Base-by-base conservation (phyloP, 2,329 filamentous ascomycete species). In the Alternaria dauci region DNA sequence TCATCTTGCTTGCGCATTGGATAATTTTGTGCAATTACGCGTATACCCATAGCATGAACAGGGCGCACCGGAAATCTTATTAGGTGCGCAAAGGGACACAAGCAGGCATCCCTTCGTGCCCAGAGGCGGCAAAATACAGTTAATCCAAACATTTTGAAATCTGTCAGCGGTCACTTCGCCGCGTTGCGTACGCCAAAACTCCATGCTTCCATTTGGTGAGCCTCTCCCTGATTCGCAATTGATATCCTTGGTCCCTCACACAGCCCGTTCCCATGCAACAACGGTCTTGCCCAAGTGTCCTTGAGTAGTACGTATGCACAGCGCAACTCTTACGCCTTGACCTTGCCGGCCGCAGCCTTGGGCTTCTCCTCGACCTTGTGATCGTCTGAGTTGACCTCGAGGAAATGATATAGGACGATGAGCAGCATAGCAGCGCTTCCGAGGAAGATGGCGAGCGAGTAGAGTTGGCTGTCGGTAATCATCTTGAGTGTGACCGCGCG, bases 391-490 rank as follows among this genome's bases (percentile, higher is more conserved):
- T 99, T 98, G 83, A 97, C 87, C 79, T 98, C 94, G 73, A 99
- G 89, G 82, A 96, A 98, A 80, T 98, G 93, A 81, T 99, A 98
- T 28, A 96, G 81, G 30, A 99, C 89, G 68, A 98, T 97, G 63
- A 99, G 86, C 44, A 97, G 84, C 92, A 98, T 94, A 65, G 94
- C 89, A 41, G 89, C 87, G 56, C 89, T 91, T 82, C 95, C 95
- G 61, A 99, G 91, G 79, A 97, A 94, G 79, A 98, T 89, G 79
- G 95, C 94, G 30, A 99, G 88, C 65, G 87, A 87, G 86, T 98
- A 97, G 73, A 99, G 89, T 68, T 95, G 89, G 79, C 86, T 84
- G 88, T 99, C 95, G 78, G 94, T 91, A 78, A 99, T 98, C 95
- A 99, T 99, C 50, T 73, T 91, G 82, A 71, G 42, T 32, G 52